phyloP scores from a whole-genome alignment of 2,329 filamentous ascomycete species.

The Penicillium rolfsii region DNA sequence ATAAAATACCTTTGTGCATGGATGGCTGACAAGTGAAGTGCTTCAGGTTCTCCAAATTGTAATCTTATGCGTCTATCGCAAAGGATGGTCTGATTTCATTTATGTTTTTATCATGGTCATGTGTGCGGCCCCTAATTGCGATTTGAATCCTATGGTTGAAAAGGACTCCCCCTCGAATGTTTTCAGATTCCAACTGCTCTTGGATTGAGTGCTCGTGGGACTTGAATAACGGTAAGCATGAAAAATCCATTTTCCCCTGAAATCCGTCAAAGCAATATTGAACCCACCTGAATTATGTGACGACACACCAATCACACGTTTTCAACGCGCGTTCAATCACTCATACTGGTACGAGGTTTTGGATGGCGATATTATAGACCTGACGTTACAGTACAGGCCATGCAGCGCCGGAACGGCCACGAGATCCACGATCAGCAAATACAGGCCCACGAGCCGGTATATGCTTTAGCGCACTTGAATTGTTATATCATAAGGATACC shows the following conservation, averaged over 20 bases:
- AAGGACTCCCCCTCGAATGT: not conserved
- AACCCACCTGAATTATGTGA: not conserved
- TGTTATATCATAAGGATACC: no score
- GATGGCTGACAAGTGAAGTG: no score
- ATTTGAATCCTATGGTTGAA: slow-evolving; percentile 2
- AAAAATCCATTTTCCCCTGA: slow-evolving; percentile 1
- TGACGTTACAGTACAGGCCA: slow-evolving; percentile 21
- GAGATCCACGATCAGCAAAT: no score
- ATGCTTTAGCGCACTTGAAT: no score
- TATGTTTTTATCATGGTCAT: not conserved
- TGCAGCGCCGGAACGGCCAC: no score
- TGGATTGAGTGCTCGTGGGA: slow-evolving; percentile 19
- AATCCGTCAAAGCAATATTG: slow-evolving; percentile 1
- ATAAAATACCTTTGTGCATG: no score
- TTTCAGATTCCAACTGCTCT: slow-evolving; percentile 15
- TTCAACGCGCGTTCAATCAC: slow-evolving; percentile 9
- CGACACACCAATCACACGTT: not conserved
- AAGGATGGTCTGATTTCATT: not conserved
- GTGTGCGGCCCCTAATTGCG: not conserved
- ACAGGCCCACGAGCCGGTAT: no score
- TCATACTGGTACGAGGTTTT: slow-evolving; percentile 17
- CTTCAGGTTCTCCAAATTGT: no score
- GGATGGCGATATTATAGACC: slow-evolving; percentile 14
- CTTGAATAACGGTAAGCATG: slow-evolving; percentile 13
- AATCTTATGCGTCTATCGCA: not conserved